These are phyloP conservation scores for Porogramme epimiltina DNA, from an alignment of 1,284 basidiomycete species.

Conservation along the genomic window DNA sequence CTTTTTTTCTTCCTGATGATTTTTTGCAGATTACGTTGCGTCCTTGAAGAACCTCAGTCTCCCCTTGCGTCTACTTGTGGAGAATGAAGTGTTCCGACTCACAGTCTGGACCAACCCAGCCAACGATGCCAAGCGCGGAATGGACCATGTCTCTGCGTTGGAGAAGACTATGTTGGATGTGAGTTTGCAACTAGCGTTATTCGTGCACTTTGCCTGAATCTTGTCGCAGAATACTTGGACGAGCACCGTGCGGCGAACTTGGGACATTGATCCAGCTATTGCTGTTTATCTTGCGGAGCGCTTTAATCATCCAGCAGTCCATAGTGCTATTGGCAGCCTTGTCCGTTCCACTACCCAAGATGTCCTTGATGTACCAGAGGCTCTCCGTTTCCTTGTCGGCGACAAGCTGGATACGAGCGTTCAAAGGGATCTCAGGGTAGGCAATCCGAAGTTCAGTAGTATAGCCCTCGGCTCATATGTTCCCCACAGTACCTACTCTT, in stretches of 20 bases:
- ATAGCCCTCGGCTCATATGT: background rate
- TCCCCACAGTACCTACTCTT: slow-evolving; percentile 75
- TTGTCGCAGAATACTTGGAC: slow-evolving; percentile 67
- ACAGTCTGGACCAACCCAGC: slow-evolving; percentile 91
- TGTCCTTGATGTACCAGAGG: slow-evolving; percentile 79
- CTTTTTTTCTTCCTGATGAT: background rate
- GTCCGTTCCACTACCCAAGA: slow-evolving; percentile 76
- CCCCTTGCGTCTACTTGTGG: slow-evolving; percentile 81
- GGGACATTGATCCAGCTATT: slow-evolving; percentile 84
- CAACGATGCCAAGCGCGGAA: slow-evolving; percentile 71
- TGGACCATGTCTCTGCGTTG: slow-evolving; percentile 56
- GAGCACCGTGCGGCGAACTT: slow-evolving; percentile 70
- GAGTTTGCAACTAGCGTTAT: slow-evolving; percentile 15
- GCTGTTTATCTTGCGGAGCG: slow-evolving; percentile 86
- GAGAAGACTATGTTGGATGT: slow-evolving; percentile 68
- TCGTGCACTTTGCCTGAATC: slow-evolving; percentile 1
- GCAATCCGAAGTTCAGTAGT: background rate
- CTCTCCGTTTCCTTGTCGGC: slow-evolving; percentile 79
- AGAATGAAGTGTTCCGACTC: slow-evolving; percentile 88
- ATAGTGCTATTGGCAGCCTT: slow-evolving; percentile 74
- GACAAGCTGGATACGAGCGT: slow-evolving; percentile 61
- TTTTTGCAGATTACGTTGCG: slow-evolving; percentile 54
- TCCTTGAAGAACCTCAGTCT: slow-evolving; percentile 56
- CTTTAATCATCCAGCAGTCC: slow-evolving; percentile 70
- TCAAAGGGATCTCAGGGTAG: slow-evolving; percentile 75